Conservation (phyloP, 495 filamentous ascomycete genomes). For the Penicillium cinerascens region DNA sequence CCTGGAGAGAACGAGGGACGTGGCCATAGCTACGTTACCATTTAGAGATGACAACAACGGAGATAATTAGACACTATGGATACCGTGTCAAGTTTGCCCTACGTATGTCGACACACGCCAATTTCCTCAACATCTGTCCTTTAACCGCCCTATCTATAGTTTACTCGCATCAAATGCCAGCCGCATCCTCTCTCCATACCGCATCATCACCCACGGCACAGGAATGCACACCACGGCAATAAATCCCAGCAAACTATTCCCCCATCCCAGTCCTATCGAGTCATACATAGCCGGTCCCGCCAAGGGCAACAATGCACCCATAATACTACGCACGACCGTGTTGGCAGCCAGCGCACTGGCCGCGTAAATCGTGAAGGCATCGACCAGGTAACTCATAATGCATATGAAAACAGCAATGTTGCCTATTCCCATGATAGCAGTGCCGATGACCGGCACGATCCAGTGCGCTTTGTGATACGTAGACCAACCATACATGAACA, state of each 20-base stretch:
- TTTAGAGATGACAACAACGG: no score
- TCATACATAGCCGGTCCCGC: conserved; percentile 35
- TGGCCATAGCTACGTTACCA: no score
- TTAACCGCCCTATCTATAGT: no score
- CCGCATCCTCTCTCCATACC: no score
- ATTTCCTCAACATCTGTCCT: no score
- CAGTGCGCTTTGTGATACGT: neutral
- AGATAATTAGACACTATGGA: no score
- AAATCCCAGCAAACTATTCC: conserved; percentile 36
- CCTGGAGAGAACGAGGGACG: no score
- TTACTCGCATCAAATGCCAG: no score
- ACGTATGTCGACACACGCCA: no score
- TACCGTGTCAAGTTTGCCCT: no score
- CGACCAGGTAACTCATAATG: conserved; percentile 51
- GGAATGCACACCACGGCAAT: no score
- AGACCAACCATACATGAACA: conserved; percentile 15
- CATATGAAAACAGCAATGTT: conserved; percentile 2
- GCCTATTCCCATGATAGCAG: conserved; percentile 45
- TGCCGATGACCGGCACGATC: conserved; percentile 36
- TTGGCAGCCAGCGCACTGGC: conserved; percentile 60
- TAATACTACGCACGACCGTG: conserved; percentile 55
- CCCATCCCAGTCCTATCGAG: conserved; percentile 36
- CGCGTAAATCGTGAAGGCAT: conserved; percentile 64
- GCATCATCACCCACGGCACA: no score
- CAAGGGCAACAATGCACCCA: conserved; percentile 38